phyloP scores from a whole-genome alignment of 495 filamentous ascomycete species.

The Cryomyces minteri region DNA sequence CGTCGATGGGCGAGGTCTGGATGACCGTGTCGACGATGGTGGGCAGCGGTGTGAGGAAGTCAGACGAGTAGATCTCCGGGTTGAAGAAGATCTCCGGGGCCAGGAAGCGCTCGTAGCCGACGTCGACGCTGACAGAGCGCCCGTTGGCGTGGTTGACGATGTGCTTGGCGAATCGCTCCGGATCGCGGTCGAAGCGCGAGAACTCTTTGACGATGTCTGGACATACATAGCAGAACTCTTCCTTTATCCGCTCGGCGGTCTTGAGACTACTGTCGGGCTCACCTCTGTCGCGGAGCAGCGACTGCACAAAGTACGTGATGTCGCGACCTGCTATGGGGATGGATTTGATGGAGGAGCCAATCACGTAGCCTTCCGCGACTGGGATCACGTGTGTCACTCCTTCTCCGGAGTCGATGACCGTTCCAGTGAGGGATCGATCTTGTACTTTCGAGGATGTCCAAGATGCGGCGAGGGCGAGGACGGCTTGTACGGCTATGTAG shows the following conservation, averaged over 20 bases:
- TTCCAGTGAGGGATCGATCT: constrained; percentile 91
- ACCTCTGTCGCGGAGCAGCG: constrained; percentile 82
- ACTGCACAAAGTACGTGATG: constrained; percentile 97
- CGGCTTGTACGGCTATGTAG: constrained; percentile 96
- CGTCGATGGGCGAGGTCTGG: constrained; percentile 92
- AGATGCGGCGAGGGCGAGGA: constrained; percentile 86
- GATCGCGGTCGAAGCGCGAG: constrained; percentile 76
- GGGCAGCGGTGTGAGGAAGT: constrained; percentile 90
- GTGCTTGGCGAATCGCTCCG: constrained; percentile 73
- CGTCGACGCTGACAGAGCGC: constrained; percentile 65
- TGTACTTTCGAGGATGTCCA: constrained; percentile 98
- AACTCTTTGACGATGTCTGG: constrained; percentile 99
- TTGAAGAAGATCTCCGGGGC: constrained; percentile 99
- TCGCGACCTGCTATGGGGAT: constrained; percentile 95
- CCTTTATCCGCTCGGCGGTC: constrained; percentile 94
- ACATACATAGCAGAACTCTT: constrained; percentile 94
- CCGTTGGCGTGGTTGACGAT: constrained; percentile 75
- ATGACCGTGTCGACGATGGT: constrained; percentile 92
- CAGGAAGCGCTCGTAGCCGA: constrained; percentile 95
- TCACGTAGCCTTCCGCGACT: constrained; percentile 96
- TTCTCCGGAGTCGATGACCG: constrained; percentile 93
- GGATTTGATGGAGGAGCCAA: constrained; percentile 95
- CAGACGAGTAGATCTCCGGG: constrained; percentile 95
- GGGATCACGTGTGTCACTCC: constrained; percentile 98
- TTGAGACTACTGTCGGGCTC: constrained; percentile 94